These are phyloP conservation scores for Abrus precatorius DNA, from an alignment of 306 rosid genomes.

Conservation along the genomic window DNA sequence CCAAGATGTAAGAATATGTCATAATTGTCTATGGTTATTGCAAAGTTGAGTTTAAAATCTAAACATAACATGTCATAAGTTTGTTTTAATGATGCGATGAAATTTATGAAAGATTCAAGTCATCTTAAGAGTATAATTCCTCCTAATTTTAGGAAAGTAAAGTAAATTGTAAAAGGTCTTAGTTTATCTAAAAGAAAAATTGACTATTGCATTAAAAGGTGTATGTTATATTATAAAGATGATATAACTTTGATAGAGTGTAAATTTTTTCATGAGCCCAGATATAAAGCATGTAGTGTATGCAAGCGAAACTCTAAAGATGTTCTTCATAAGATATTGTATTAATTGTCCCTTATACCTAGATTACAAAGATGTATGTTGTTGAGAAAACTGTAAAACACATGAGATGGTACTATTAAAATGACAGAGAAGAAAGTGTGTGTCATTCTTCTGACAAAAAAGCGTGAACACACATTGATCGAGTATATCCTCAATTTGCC, in stretches of 20 bases:
- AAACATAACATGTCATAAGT: background rate
- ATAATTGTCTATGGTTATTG: background rate
- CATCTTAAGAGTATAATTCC: too few relatives aligned
- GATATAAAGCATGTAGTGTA: background rate
- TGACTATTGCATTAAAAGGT: background rate
- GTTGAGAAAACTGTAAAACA: background rate
- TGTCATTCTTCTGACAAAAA: background rate
- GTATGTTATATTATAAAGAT: background rate
- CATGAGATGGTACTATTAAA: background rate
- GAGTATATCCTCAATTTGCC: too few relatives aligned
- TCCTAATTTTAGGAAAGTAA: too few relatives aligned
- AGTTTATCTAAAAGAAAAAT: background rate
- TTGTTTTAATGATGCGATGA: background rate
- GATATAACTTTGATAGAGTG: too few relatives aligned
- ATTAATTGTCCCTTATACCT: background rate
- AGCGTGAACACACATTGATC: background rate
- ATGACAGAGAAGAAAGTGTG: background rate
- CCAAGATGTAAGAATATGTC: background rate
- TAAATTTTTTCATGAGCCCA: background rate
- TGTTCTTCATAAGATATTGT: background rate
- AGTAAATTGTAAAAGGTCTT: too few relatives aligned
- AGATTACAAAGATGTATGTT: background rate
- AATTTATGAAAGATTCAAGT: too few relatives aligned
- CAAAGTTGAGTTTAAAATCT: background rate
- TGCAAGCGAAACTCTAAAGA: too few relatives aligned